Percentiles rank a stretch among this genome's conserved stretches.
phyloP scores from a whole-genome alignment of 768 basidiomycete genomes.

The Sistotremastrum niveocremeum region DNA sequence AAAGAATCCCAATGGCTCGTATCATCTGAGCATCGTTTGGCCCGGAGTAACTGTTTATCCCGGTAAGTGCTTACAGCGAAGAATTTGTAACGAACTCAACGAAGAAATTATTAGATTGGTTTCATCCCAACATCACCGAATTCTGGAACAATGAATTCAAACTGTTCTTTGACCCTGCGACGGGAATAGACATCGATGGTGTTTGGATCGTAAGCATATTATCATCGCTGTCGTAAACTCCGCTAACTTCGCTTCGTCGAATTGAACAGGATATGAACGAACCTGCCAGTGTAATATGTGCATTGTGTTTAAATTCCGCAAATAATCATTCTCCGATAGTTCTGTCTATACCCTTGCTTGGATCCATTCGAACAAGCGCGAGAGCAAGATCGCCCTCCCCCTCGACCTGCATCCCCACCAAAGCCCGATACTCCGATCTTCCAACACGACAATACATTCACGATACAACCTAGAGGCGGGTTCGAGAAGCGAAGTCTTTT shows the following conservation, averaged over 20 bases:
- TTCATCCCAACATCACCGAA: conserved; percentile 35
- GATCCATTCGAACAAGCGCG: conserved; percentile 47
- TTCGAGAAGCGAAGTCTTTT: conserved; percentile 24
- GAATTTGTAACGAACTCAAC: too few species aligned
- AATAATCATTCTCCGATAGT: conserved; percentile 22
- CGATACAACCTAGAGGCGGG: conserved; percentile 6
- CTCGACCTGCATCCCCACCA: conserved; percentile 35
- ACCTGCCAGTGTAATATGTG: conserved; percentile 39
- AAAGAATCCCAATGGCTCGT: conserved; percentile 46
- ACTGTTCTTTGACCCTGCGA: conserved; percentile 37
- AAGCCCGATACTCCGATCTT: conserved; percentile 42
- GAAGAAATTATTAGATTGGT: conserved; percentile 34
- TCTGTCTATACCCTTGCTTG: conserved; percentile 48
- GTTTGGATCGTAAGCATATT: conserved; percentile 35
- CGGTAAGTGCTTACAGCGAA: conserved; percentile 17
- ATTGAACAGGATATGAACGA: conserved; percentile 47
- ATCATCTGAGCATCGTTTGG: conserved; percentile 45
- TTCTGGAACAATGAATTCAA: conserved; percentile 53
- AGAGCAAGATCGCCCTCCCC: conserved; percentile 39
- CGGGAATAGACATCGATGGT: conserved; percentile 53
- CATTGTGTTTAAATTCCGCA: neutral
- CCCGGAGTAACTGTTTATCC: conserved; percentile 46
- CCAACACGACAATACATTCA: conserved; percentile 11
- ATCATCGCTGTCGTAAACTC: too few species aligned
- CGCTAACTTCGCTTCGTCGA: too few species aligned